A percentile compares a stretch with the other conserved stretches of the same genome.
phyloP scores from a whole-genome alignment of 257 asterid genomes.

The Mentha longifolia region DNA sequence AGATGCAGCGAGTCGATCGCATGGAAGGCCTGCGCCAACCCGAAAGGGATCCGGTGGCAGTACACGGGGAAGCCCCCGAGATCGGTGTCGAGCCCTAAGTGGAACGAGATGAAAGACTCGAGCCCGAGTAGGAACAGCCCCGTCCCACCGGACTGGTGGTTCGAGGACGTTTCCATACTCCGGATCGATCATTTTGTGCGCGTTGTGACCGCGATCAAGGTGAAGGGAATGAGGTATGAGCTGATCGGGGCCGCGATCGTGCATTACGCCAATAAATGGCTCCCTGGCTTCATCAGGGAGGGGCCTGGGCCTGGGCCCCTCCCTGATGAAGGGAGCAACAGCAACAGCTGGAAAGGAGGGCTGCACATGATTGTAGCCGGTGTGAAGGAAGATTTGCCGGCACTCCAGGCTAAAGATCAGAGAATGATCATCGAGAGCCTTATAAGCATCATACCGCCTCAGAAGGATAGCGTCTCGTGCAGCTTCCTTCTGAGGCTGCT shows the following conservation, averaged over 20 bases:
- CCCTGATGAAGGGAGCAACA: slow-evolving; percentile 42
- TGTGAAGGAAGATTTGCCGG: slow-evolving; percentile 50
- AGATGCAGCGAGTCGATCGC: slow-evolving; percentile 96
- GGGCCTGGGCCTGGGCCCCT: neutral
- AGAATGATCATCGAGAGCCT: slow-evolving; percentile 87
- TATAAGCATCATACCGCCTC: slow-evolving; percentile 89
- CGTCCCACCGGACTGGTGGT: slow-evolving; percentile 97
- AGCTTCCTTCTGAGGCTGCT: slow-evolving; percentile 79
- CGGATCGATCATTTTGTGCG: slow-evolving; percentile 91
- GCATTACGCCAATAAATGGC: slow-evolving; percentile 85
- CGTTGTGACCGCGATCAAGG: slow-evolving; percentile 86
- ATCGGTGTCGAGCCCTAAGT: slow-evolving; percentile 76
- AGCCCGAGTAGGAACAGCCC: slow-evolving; percentile 75
- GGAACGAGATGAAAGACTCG: slow-evolving; percentile 76
- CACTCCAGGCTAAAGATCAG: slow-evolving; percentile 75
- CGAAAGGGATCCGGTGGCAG: slow-evolving; percentile 95
- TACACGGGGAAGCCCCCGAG: slow-evolving; percentile 69
- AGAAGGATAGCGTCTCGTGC: slow-evolving; percentile 80
- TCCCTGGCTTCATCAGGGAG: slow-evolving; percentile 62
- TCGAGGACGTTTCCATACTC: slow-evolving; percentile 83
- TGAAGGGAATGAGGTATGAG: slow-evolving; percentile 88
- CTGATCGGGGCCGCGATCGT: slow-evolving; percentile 74
- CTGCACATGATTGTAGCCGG: slow-evolving; percentile 81
- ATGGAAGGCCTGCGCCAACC: slow-evolving; percentile 98
- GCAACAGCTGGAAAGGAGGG: slow-evolving; percentile 76